These are phyloP conservation scores for Catharanthus roseus DNA, from an alignment of 257 asterid species.

Conservation along the genomic window DNA sequence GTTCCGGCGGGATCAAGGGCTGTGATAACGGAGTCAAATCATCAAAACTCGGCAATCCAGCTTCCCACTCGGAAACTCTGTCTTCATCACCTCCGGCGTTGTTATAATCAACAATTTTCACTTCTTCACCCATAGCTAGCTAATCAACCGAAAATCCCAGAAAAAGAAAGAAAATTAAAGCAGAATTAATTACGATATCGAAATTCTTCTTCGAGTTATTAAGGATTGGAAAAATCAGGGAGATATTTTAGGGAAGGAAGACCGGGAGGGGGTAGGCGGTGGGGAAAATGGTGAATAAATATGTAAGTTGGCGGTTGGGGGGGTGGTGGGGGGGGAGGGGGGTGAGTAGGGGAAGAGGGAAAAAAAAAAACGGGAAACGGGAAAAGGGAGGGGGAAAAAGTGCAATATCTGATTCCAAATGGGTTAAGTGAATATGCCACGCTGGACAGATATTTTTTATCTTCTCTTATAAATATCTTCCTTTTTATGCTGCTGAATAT, in stretches of 20 bases:
- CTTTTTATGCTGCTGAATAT: not conserved
- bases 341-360: too few relatives aligned
- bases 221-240: not conserved
- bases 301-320: too few relatives aligned
- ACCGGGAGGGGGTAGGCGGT: not conserved
- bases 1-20: constrained; percentile 62
- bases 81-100: constrained; percentile 30
- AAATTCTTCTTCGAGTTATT: not conserved
- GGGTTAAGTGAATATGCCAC: constrained; percentile 33
- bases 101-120: constrained; percentile 29
- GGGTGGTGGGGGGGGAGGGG: too few relatives aligned
- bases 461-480: constrained; percentile 25
- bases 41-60: constrained; percentile 61
- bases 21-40: constrained; percentile 74
- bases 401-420: constrained; percentile 41
- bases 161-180: not conserved
- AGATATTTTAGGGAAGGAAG: constrained; percentile 10
- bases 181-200: not conserved
- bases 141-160: constrained; percentile 4
- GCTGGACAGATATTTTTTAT: constrained; percentile 63
- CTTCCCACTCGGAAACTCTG: constrained; percentile 62
- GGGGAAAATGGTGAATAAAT: too few relatives aligned
- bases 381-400: constrained; percentile 31
- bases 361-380: not conserved
- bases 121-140: constrained; percentile 57